Evolutionary conservation across 208 protist genomes (phyloP).

Genomic region (Crithidia thermophila): DNA sequence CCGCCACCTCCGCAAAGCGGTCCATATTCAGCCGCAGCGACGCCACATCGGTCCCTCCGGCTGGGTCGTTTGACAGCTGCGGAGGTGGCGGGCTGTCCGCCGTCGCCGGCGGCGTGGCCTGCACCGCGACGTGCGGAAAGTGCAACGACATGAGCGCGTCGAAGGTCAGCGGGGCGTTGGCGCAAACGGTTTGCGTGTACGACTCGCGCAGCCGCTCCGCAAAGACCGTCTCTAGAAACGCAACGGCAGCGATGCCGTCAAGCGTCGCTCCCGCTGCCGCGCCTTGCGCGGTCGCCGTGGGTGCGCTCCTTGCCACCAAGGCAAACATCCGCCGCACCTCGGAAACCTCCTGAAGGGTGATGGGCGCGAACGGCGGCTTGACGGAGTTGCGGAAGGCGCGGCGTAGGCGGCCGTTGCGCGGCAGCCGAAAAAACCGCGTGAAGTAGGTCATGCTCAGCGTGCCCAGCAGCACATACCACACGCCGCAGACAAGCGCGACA

Average conservation of each 20-base stretch:
- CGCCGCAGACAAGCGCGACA: slow-evolving; percentile 25
- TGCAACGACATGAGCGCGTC: slow-evolving; percentile 57
- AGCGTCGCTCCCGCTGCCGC: slow-evolving; percentile 4
- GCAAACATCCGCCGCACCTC: slow-evolving; percentile 36
- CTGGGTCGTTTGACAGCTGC: neutral
- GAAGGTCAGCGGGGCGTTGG: slow-evolving; percentile 35
- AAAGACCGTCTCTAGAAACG: slow-evolving; percentile 56
- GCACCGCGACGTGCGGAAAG: slow-evolving; percentile 49
- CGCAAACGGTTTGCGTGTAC: slow-evolving; percentile 15
- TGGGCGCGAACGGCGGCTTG: slow-evolving; percentile 34
- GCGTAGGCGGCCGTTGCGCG: slow-evolving; percentile 32
- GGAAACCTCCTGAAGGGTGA: slow-evolving; percentile 41
- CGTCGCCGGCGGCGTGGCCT: slow-evolving; percentile 32
- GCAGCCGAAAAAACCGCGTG: slow-evolving; percentile 37
- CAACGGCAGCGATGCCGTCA: no score
- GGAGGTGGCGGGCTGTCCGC: slow-evolving; percentile 14
- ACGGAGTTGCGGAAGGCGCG: slow-evolving; percentile 45
- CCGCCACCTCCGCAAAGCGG: slow-evolving; percentile 38
- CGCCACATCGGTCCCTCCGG: slow-evolving; percentile 1
- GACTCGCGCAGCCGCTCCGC: slow-evolving; percentile 32
- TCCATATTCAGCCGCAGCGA: slow-evolving; percentile 31
- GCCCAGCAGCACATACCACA: slow-evolving; percentile 36
- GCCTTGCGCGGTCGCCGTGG: slow-evolving; percentile 23
- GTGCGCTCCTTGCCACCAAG: slow-evolving; percentile 14
- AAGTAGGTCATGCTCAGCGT: slow-evolving; percentile 44